Evolutionary conservation across 331 rosid species (phyloP).

Genomic region (Stylosanthes scabra): DNA sequence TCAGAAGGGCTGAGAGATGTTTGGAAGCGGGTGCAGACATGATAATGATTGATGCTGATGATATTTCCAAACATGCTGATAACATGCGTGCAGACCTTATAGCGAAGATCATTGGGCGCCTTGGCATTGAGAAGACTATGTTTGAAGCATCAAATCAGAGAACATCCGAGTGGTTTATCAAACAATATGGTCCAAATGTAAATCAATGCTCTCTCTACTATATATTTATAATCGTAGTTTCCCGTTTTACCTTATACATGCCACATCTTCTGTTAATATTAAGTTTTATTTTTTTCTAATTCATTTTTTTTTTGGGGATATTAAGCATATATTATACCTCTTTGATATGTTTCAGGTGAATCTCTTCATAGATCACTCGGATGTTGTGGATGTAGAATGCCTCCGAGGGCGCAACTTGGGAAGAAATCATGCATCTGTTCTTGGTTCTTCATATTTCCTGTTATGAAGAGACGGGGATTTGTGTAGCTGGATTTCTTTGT

Average conservation of each 20-base stretch:
- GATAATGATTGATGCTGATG: conserved; percentile 89
- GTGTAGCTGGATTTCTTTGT: neutral
- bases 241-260: neutral
- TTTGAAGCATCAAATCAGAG: conserved; percentile 87
- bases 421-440: conserved; percentile 71
- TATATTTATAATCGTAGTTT: neutral
- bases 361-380: conserved; percentile 86
- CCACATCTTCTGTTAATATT: neutral
- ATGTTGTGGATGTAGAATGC: conserved; percentile 90
- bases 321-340: too few relatives aligned
- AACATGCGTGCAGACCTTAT: conserved; percentile 75
- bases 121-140: conserved; percentile 93
- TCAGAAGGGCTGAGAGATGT: conserved; percentile 93
- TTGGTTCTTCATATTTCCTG: conserved; percentile 64
- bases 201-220: neutral
- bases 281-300: neutral
- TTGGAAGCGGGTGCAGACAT: conserved; percentile 96
- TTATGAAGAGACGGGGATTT: conserved; percentile 43
- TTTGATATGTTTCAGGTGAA: conserved; percentile 61
- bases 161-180: conserved; percentile 90
- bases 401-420: conserved; percentile 86
- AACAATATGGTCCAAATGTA: conserved; percentile 89
- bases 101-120: conserved; percentile 88
- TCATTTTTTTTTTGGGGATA: neutral
- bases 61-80: conserved; percentile 66